Base-by-base conservation (phyloP, 306 rosid species). In the Quercus agrifolia region DNA sequence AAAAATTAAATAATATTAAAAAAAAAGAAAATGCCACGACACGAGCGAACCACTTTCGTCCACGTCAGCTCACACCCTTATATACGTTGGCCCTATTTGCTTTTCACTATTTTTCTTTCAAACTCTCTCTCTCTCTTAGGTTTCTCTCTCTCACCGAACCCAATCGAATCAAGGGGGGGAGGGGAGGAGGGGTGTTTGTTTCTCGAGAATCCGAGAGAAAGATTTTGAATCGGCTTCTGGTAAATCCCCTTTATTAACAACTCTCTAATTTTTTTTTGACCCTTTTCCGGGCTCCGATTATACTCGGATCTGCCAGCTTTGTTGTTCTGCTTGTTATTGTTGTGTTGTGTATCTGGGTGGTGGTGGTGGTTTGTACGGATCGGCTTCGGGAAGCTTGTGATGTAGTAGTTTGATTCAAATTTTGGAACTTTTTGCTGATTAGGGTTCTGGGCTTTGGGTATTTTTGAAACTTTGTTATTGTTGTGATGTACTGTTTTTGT, bases 61-160 rank as follows among this genome's bases (percentile, higher is more conserved):
- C 94, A 88, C 83, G 88, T 90, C 78, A 83, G 75, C 73, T 28
- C 80, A 25, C 27, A 25, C 79, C 46, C 3, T 35, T 20, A n/a
- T 9, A 38, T 35, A 12, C 23, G 56, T 56, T 76, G 74, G 63
- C 62, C 4, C 35, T 58, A 69, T 59, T 59, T 57, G 56, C 68
- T 75, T 59, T 70, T 5, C 23, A 7, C 76, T 77, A 1, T 77
- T 80, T 17, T 30, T 2, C 64, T 80, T 79, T 80, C 81, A 56
- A 80, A 61, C 75, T 70, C 71, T 62, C 4, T 70, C 63, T 74
- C 54, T 56, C 15, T 73, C 78, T 73, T 56, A 46, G 59, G 76
- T 75, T 62, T 77, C 68, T 49, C 52, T 46, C 25, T 46, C 25
- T 73, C 46, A 10, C 72, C 30, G 52, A 71, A 35, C 69, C 71